phyloP scores from a whole-genome alignment of 2,329 filamentous ascomycete species.

The Claviceps cyperi region DNA sequence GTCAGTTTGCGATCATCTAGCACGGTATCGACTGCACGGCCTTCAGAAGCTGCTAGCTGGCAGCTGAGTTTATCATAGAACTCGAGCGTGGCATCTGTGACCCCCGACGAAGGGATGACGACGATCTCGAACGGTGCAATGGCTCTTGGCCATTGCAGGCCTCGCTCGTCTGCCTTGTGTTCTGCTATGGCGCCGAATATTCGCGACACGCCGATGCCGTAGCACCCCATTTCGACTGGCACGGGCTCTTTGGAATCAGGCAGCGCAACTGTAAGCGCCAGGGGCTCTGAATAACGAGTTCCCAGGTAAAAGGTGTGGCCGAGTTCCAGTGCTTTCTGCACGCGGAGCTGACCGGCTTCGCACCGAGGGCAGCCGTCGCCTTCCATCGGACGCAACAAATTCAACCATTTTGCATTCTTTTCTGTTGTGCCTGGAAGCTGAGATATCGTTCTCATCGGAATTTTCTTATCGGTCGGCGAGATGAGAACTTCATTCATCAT shows the following conservation, averaged over 20 bases:
- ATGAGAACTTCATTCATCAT: conserved; percentile 13
- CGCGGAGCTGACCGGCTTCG: conserved; percentile 41
- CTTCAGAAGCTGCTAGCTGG: conserved; percentile 3
- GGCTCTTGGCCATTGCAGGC: conserved; percentile 73
- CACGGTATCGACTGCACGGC: conserved; percentile 42
- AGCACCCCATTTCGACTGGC: conserved; percentile 84
- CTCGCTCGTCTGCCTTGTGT: conserved; percentile 53
- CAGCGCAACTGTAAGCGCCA: conserved; percentile 47
- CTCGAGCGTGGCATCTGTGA: conserved; percentile 32
- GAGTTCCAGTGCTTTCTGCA: conserved; percentile 69
- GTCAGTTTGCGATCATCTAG: conserved; percentile 58
- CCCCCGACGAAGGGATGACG: conserved; percentile 40
- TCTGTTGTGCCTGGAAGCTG: conserved; percentile 6
- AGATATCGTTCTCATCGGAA: neutral
- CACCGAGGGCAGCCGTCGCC: conserved; percentile 67
- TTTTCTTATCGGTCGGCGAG: conserved; percentile 9
- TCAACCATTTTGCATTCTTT: conserved; percentile 26
- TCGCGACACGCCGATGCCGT: conserved; percentile 85
- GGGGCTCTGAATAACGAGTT: conserved; percentile 67
- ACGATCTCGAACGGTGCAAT: conserved; percentile 76
- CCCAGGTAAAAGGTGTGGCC: conserved; percentile 93
- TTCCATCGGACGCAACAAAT: conserved; percentile 48
- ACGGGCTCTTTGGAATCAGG: conserved; percentile 20
- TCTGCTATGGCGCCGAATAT: conserved; percentile 80
- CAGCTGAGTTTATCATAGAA: conserved; percentile 49